A percentile compares a stretch with the other conserved stretches of the same genome.
Evolutionary conservation across 2,329 filamentous ascomycete genomes (phyloP).

Genomic region (Claviceps sp.): DNA sequence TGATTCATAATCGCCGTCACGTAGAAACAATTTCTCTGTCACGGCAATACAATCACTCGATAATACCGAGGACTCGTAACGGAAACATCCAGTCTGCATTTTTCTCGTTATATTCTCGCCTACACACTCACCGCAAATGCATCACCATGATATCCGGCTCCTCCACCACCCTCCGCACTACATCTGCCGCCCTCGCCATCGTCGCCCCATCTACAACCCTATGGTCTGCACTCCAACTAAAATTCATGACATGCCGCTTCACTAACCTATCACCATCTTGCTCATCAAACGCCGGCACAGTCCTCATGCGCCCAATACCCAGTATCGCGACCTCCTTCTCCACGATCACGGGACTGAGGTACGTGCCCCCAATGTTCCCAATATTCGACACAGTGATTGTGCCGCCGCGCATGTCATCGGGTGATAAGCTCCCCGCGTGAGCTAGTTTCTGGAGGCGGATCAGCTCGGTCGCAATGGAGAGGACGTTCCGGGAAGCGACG

Average conservation of each 20-base stretch:
- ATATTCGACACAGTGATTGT: slow-evolving; percentile 97
- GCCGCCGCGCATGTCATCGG: slow-evolving; percentile 65
- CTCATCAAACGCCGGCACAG: slow-evolving; percentile 65
- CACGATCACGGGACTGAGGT: slow-evolving; percentile 82
- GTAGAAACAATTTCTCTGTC: too few relatives aligned
- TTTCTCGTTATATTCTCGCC: not conserved
- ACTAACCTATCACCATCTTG: slow-evolving; percentile 40
- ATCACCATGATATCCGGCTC: slow-evolving; percentile 79
- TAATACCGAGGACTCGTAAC: too few relatives aligned
- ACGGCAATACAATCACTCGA: too few relatives aligned
- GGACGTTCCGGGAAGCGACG: slow-evolving; percentile 62
- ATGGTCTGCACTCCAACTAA: slow-evolving; percentile 96
- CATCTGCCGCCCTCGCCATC: slow-evolving; percentile 78
- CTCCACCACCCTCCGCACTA: slow-evolving; percentile 66
- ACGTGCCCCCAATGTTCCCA: slow-evolving; percentile 84
- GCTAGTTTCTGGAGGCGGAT: slow-evolving; percentile 60
- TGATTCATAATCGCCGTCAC: too few relatives aligned
- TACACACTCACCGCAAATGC: slow-evolving; percentile 50
- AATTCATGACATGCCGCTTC: slow-evolving; percentile 68
- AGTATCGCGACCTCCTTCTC: slow-evolving; percentile 85
- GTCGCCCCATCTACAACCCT: slow-evolving; percentile 89
- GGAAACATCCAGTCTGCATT: too few relatives aligned
- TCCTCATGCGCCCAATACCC: slow-evolving; percentile 69
- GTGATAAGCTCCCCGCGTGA: slow-evolving; percentile 57
- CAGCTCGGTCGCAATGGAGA: slow-evolving; percentile 67